Evolutionary conservation across 2,329 filamentous ascomycete genomes (phyloP).

Genomic region (Fusarium camptoceras): DNA sequence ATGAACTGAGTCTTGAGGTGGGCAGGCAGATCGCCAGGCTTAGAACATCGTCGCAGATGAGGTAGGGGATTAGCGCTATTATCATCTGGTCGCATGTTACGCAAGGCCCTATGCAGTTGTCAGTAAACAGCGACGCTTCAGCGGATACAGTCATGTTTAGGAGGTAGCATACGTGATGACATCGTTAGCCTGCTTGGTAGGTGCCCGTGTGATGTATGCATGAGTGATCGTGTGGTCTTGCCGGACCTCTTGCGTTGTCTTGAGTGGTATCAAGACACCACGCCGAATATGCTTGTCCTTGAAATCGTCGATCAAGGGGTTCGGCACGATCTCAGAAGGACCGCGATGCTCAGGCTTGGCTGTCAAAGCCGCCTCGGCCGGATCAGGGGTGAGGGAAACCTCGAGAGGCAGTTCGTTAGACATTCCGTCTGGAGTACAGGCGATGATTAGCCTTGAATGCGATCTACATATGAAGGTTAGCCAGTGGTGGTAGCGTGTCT

Average conservation of each 20-base stretch:
- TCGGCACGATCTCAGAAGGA: constrained; percentile 48
- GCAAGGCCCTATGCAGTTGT: constrained; percentile 61
- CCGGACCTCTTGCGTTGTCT: constrained; percentile 72
- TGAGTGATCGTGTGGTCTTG: constrained; percentile 69
- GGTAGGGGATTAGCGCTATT: constrained; percentile 71
- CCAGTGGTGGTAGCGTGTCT: neutral
- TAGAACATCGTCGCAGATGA: constrained; percentile 82
- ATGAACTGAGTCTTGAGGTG: constrained; percentile 72
- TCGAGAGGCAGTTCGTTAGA: constrained; percentile 21
- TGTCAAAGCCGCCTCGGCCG: constrained; percentile 9
- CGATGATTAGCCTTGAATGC: neutral
- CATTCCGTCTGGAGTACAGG: constrained; percentile 23
- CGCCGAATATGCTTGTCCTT: constrained; percentile 53
- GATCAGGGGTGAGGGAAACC: constrained; percentile 24
- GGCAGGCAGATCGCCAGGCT: constrained; percentile 73
- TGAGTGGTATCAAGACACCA: constrained; percentile 70
- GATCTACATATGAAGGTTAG: neutral
- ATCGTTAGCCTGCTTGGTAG: constrained; percentile 76
- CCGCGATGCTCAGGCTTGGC: constrained; percentile 39
- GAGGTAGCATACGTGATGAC: constrained; percentile 73
- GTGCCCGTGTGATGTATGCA: constrained; percentile 78
- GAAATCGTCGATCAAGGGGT: constrained; percentile 54
- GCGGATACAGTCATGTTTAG: neutral
- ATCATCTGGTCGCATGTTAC: constrained; percentile 67
- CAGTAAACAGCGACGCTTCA: constrained; percentile 15